Evolutionary conservation across 192 early-diverging fungal species (phyloP), one percentile per base, ranked within the genome.

Genomic region (Coemansia sp.): DNA sequence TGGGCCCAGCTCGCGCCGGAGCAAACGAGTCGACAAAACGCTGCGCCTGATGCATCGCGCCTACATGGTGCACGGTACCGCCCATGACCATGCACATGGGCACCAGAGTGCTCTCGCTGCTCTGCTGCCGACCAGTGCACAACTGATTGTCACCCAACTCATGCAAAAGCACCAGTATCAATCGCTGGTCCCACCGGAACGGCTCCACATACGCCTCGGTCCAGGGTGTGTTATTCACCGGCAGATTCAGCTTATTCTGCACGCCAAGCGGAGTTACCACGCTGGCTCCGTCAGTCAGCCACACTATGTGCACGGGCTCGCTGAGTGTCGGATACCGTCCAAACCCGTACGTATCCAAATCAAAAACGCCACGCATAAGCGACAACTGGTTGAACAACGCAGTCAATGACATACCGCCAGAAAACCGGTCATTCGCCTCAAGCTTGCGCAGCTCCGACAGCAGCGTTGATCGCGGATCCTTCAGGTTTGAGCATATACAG

Each of bases 151-250:
- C 73, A 18, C 59, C 61, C 16, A 59, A 47, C 39, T 86, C 86
- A 61, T 87, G 77, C 22, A 93, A 68, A 44, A 90, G 73, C 34
- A 94, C 78, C 3, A 91, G 86, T 43, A 80, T 85, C 35, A 94
- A 68, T 2, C 88, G 73, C 61, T 94, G 92, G 61, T 94, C 91
- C 93, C 93, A 94, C 24, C 93, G 77, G 40, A 93, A 93, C 39
- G 93, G 93, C 77, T 94, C 92, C 7, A 81, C 62, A 64, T 90
- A 92, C 12, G 85, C 74, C 59, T 89, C 84, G 8, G 81, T 82
- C 59, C 91, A 92, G 10, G 90, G 87, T 4, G 86, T 77, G 44
- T 74, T 76, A 61, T 69, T 78, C 12, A 78, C 81, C 5, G 88
- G 90, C 37, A 92, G 86, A 53, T 91, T 87, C 2, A 94, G 77